These are phyloP conservation scores for Peziza echinospora DNA, from an alignment of 495 filamentous ascomycete species.

Conservation along the genomic window DNA sequence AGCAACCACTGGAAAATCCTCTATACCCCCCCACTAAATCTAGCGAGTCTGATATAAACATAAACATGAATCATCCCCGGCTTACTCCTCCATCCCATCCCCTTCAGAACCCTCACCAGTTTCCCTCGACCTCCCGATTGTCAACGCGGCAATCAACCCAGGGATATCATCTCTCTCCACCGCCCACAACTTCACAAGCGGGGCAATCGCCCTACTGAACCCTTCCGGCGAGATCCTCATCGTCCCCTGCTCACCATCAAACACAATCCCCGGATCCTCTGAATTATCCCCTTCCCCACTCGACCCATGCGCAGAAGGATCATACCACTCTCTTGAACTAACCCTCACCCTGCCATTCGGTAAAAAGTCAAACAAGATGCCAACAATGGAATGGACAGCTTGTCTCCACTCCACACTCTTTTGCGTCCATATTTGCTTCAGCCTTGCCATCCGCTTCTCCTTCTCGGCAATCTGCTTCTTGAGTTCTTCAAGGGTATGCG, in stretches of 20 bases:
- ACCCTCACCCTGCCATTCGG: conserved; percentile 80
- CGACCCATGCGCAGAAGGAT: conserved; percentile 30
- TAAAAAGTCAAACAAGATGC: conserved; percentile 83
- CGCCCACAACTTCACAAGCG: background rate
- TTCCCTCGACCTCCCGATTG: background rate
- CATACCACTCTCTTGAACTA: conserved; percentile 55
- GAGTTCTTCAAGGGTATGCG: conserved; percentile 49
- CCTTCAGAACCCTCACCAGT: too few species aligned
- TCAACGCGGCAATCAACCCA: background rate
- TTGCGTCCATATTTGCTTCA: conserved; percentile 72
- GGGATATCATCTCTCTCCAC: background rate
- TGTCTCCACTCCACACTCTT: conserved; percentile 88
- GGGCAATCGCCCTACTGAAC: background rate
- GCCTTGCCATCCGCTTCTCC: conserved; percentile 62
- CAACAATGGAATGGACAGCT: conserved; percentile 67
- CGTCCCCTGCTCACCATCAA: conserved; percentile 70
- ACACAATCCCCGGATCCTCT: conserved; percentile 77
- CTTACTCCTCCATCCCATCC: background rate
- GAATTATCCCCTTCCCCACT: conserved; percentile 20
- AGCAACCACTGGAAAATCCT: too few species aligned
- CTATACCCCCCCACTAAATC: too few species aligned
- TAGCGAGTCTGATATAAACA: too few species aligned
- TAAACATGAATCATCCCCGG: too few species aligned
- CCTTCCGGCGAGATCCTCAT: background rate
- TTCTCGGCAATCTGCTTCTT: conserved; percentile 52